Percentiles rank a stretch among this genome's conserved stretches.
Conservation (phyloP, 352 stramenopile genomes). For the Nothophytophthora sp. region DNA sequence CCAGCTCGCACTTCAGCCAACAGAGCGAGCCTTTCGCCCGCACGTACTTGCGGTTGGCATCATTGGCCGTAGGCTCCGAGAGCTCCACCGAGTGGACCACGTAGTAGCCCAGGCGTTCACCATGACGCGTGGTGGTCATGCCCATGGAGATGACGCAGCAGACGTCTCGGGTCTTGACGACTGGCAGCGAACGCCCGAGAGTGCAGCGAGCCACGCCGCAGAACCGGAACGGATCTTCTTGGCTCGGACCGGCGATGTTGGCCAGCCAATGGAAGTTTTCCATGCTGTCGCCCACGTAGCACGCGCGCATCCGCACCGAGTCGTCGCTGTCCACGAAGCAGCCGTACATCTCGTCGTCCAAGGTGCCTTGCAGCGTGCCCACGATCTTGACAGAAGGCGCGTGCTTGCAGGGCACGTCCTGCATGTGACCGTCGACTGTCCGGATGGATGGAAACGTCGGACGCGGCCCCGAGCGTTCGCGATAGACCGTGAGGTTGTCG, state of each 20-base stretch:
- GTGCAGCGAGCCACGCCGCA: conserved; percentile 48
- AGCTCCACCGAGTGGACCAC: conserved; percentile 56
- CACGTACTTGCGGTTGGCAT: conserved; percentile 16
- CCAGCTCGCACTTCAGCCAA: conserved; percentile 38
- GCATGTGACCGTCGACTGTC: conserved; percentile 21
- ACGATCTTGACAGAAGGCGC: conserved; percentile 35
- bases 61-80: conserved; percentile 25
- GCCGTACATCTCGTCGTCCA: conserved; percentile 57
- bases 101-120: conserved; percentile 50
- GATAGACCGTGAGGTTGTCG: conserved; percentile 52
- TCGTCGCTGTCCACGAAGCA: conserved; percentile 48
- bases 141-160: conserved; percentile 43
- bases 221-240: conserved; percentile 57
- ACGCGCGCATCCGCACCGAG: conserved; percentile 28
- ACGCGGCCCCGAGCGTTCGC: conserved; percentile 24
- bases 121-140: conserved; percentile 37
- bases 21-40: conserved; percentile 45
- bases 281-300: conserved; percentile 29
- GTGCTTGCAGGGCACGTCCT: conserved; percentile 28
- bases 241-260: conserved; percentile 36
- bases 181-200: conserved; percentile 22
- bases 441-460: conserved; percentile 38
- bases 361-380: conserved; percentile 35
- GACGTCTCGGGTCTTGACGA: conserved; percentile 44
- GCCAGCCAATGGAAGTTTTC: conserved; percentile 44